Evolutionary conservation across 2,329 filamentous ascomycete species (phyloP), one percentile per base, ranked within the genome.

Genomic region (Salinomyces thailandicus): DNA sequence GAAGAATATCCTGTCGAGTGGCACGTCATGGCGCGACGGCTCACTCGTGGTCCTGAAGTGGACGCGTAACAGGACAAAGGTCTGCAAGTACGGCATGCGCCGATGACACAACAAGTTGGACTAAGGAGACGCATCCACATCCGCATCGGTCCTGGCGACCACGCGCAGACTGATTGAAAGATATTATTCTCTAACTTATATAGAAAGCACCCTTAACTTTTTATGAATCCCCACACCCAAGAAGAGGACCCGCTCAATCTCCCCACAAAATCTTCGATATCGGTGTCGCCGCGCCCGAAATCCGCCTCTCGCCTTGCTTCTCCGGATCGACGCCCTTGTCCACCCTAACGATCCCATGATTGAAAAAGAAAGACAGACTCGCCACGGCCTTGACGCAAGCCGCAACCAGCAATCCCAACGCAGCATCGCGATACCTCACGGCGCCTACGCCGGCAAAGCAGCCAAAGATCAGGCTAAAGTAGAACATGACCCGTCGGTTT

Each of bases 401-500:
- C 5, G 47, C 45, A 7, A 50, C 16, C 4, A 50, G 36, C 5
- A 51, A 26, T 4, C 37, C 37, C 14, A 47, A 31, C 5, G 35
- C 28, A 4, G 39, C 37, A 33, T 41, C 31, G 31, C 31, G n/a
- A 39, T 38, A 9, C 13, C 61, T 60, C 12, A 67, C 72, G 5
- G 39, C 35, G 14, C 60, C 63, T 1, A 72, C 73, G 0, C 73
- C 73, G 0, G 65, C 54, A 18, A 77, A 61, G 5, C 64, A 63
- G 0, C 73, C 73, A 1, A 60, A 50, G 3, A 68, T 53, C 19
- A 77, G 51, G 2, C 63, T 52, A 0, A 61, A 13, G 30, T 77
- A 53, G 42, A 77, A 77, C 26, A 62, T 54, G 3, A 67, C 52
- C 2, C 72, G 57, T 4, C 73, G 58, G 24, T 68, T 73, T 11